Conservation (phyloP, 2,329 filamentous ascomycete species). For the Botryosphaeria dothidea region DNA sequence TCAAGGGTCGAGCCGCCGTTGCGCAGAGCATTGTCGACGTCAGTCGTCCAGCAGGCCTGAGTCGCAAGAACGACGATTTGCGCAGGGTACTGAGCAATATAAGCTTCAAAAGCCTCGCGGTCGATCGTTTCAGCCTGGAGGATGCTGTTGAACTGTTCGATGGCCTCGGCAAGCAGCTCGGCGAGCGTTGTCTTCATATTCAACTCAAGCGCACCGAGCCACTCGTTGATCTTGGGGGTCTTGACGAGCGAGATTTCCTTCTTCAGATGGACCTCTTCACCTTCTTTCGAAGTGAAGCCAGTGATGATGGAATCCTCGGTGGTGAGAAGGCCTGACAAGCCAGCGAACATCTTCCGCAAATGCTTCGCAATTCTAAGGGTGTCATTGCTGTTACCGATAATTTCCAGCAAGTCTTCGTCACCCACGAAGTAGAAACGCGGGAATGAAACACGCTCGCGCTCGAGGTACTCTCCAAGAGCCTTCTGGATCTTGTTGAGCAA, state of each 20-base stretch:
- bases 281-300: constrained; percentile 94
- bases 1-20: constrained; percentile 70
- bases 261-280: constrained; percentile 82
- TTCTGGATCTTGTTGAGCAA: constrained; percentile 99
- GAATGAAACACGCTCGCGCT: constrained; percentile 96
- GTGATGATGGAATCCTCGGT: constrained; percentile 88
- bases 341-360: constrained; percentile 99
- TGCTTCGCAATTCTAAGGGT: constrained; percentile 95
- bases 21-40: constrained; percentile 75
- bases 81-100: constrained; percentile 81
- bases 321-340: constrained; percentile 85
- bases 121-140: constrained; percentile 74
- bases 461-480: constrained; percentile 95
- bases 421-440: constrained; percentile 99
- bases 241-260: constrained; percentile 90
- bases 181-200: constrained; percentile 95
- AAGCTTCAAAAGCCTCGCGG: constrained; percentile 69
- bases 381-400: constrained; percentile 99
- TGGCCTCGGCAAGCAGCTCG: constrained; percentile 83
- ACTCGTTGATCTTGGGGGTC: constrained; percentile 97
- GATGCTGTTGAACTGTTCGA: constrained; percentile 77
- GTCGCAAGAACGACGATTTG: constrained; percentile 95
- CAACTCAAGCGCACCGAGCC: constrained; percentile 87
- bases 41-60: constrained; percentile 89
- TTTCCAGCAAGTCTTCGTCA: constrained; percentile 96